Percentiles rank a stretch among this genome's conserved stretches.
phyloP scores from a whole-genome alignment of 495 filamentous ascomycete species.

The Daldinia childiae region DNA sequence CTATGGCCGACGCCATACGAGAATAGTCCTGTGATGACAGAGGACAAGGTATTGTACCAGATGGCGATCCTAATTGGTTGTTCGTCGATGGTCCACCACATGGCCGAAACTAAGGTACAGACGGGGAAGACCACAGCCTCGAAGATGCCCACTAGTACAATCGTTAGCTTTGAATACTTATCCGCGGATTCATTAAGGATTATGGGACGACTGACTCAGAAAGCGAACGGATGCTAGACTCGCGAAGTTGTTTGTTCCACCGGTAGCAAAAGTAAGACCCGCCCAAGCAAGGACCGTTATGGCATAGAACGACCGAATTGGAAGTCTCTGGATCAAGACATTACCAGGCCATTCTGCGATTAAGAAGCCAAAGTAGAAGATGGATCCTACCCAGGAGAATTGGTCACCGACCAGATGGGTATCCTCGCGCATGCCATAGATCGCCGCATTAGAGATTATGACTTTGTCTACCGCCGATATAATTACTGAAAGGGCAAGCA shows the following conservation, averaged over 20 bases:
- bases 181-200: not conserved
- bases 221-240: slow-evolving; percentile 34
- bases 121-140: slow-evolving; percentile 34
- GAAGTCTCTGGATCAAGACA: slow-evolving; percentile 14
- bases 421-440: slow-evolving; percentile 19
- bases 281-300: slow-evolving; percentile 47
- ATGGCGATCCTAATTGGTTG: slow-evolving; percentile 50
- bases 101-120: slow-evolving; percentile 30
- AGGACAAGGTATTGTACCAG: slow-evolving; percentile 61
- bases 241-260: slow-evolving; percentile 46
- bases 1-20: slow-evolving; percentile 36
- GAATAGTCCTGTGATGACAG: slow-evolving; percentile 47
- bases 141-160: slow-evolving; percentile 17
- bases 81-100: slow-evolving; percentile 31
- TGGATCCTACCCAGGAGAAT: slow-evolving; percentile 57
- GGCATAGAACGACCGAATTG: slow-evolving; percentile 34
- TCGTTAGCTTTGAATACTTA: not conserved
- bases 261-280: slow-evolving; percentile 56
- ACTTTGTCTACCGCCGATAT: slow-evolving; percentile 51
- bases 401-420: slow-evolving; percentile 47
- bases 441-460: slow-evolving; percentile 11
- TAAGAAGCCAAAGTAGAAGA: slow-evolving; percentile 46
- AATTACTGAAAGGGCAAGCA: slow-evolving; percentile 55
- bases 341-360: slow-evolving; percentile 54
- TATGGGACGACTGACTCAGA: slow-evolving; percentile 4